Percentiles rank a stretch among this genome's conserved stretches.
These are phyloP conservation scores for Camptophora hylomeconis DNA, from an alignment of 2,329 filamentous ascomycete genomes.

Conservation along the genomic window DNA sequence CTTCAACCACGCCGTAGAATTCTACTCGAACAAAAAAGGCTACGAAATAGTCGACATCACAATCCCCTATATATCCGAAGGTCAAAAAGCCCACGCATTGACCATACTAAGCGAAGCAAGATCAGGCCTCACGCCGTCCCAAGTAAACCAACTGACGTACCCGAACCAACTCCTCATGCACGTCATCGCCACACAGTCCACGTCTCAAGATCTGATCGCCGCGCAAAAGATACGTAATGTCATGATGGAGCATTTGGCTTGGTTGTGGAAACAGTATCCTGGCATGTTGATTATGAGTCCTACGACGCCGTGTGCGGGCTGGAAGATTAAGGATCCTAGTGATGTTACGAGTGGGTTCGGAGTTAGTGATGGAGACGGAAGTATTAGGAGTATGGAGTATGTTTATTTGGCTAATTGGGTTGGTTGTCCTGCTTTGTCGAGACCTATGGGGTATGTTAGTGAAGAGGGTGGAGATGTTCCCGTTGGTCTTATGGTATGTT, in stretches of 20 bases:
- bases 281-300: conserved; percentile 69
- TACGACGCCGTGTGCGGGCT: conserved; percentile 62
- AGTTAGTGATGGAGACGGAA: conserved; percentile 58
- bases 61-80: conserved; percentile 50
- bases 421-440: conserved; percentile 62
- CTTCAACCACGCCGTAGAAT: conserved; percentile 49
- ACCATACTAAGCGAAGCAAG: conserved; percentile 64
- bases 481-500: conserved; percentile 36
- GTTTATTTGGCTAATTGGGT: conserved; percentile 74
- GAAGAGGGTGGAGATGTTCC: conserved; percentile 33
- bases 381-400: conserved; percentile 71
- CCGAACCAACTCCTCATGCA: conserved; percentile 44
- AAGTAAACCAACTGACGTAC: conserved; percentile 19
- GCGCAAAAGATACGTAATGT: conserved; percentile 61
- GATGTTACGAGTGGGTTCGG: conserved; percentile 45
- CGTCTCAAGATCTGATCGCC: conserved; percentile 56
- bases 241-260: conserved; percentile 65
- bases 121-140: conserved; percentile 35
- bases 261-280: conserved; percentile 56
- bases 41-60: conserved; percentile 35
- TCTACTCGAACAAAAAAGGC: conserved; percentile 28
- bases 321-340: conserved; percentile 52
- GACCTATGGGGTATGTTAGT: conserved; percentile 57
- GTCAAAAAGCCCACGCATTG: conserved; percentile 62
- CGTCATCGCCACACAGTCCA: conserved; percentile 46